Conservation (phyloP, 495 filamentous ascomycete species). For the Friedmanniomyces endolithicus region DNA sequence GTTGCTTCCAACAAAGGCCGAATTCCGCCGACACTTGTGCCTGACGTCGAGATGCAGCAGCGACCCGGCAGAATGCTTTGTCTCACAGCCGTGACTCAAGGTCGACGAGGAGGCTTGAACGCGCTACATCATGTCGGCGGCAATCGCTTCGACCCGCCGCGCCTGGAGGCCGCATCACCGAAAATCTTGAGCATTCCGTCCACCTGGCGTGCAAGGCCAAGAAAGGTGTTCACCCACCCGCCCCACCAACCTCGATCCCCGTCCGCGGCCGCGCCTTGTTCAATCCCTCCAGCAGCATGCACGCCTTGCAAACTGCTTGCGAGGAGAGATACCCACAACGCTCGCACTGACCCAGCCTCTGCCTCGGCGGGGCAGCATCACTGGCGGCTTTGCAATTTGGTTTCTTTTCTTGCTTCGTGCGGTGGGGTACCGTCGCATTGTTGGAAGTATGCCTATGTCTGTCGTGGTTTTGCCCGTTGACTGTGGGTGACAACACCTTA, state of each 20-base stretch:
- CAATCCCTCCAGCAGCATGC: slow-evolving; percentile 74
- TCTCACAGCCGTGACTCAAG: neutral
- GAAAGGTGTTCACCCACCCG: neutral
- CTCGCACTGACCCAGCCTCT: slow-evolving; percentile 73
- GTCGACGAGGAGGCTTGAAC: neutral
- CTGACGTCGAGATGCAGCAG: too few relatives aligned
- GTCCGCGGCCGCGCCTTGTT: slow-evolving; percentile 80
- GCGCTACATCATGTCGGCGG: neutral
- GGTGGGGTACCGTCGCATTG: slow-evolving; percentile 5
- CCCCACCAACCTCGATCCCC: slow-evolving; percentile 44
- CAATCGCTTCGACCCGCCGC: neutral
- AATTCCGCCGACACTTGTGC: too few relatives aligned
- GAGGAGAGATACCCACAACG: slow-evolving; percentile 92
- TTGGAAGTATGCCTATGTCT: neutral
- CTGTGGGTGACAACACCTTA: neutral
- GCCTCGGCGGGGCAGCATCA: slow-evolving; percentile 35
- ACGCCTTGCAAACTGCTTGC: slow-evolving; percentile 90
- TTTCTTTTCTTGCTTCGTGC: slow-evolving; percentile 17
- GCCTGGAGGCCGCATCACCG: neutral
- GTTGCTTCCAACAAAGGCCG: too few relatives aligned
- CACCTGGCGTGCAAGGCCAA: neutral
- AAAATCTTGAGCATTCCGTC: neutral
- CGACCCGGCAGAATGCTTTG: neutral
- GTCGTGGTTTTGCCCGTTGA: slow-evolving; percentile 9
- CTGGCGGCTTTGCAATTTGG: slow-evolving; percentile 14